Conservation (phyloP, 2,329 filamentous ascomycete genomes). For the Xylaria sp. region DNA sequence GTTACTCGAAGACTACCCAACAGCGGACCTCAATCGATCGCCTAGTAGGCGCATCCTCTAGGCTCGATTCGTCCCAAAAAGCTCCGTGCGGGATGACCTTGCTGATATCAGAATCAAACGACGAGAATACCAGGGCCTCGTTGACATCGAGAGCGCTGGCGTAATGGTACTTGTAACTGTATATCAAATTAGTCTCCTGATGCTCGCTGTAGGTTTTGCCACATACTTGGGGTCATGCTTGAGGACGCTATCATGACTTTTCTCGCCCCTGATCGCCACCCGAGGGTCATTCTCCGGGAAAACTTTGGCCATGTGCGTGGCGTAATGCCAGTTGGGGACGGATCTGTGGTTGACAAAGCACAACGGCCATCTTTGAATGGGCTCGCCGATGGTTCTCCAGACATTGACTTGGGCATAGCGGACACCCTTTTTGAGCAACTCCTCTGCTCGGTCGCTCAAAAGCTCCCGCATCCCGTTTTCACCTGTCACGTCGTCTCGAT, state of each 20-base stretch:
- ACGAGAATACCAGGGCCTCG: slow-evolving; percentile 47
- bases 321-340: slow-evolving; percentile 44
- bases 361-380: slow-evolving; percentile 46
- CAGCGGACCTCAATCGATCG: slow-evolving; percentile 48
- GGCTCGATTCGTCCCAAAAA: slow-evolving; percentile 47
- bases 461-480: slow-evolving; percentile 45
- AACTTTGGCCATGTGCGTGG: slow-evolving; percentile 44
- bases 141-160: slow-evolving; percentile 45
- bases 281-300: slow-evolving; percentile 46
- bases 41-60: slow-evolving; percentile 43
- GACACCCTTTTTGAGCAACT: slow-evolving; percentile 43
- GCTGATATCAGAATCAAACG: slow-evolving; percentile 46
- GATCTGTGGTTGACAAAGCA: slow-evolving; percentile 46
- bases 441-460: slow-evolving; percentile 43
- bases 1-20: slow-evolving; percentile 47
- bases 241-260: slow-evolving; percentile 47
- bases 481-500: slow-evolving; percentile 44
- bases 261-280: slow-evolving; percentile 44
- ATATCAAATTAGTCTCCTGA: slow-evolving; percentile 25
- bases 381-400: slow-evolving; percentile 46
- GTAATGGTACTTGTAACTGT: slow-evolving; percentile 47
- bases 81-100: slow-evolving; percentile 48
- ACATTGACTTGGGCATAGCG: slow-evolving; percentile 47
- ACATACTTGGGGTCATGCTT: slow-evolving; percentile 46
- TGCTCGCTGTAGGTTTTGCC: neutral